These are phyloP conservation scores for Apiospora marii DNA, from an alignment of 2,329 filamentous ascomycete species.

Conservation along the genomic window DNA sequence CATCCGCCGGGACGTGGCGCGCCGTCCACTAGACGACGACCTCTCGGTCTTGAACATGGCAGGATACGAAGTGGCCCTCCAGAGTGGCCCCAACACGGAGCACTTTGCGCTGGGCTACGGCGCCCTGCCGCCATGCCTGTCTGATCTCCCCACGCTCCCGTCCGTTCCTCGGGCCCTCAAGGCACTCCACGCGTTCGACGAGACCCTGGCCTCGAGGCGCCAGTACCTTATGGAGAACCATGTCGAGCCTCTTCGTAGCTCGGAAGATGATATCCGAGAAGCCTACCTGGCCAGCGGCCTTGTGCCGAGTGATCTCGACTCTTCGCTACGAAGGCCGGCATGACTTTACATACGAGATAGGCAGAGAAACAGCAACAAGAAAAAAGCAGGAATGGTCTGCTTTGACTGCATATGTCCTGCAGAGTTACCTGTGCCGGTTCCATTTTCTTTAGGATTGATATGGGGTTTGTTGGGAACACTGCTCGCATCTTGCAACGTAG, in stretches of 20 bases:
- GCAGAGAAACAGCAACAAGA: background rate
- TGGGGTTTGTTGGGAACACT: background rate
- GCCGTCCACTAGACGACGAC: background rate
- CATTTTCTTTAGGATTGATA: background rate
- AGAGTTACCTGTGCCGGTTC: background rate
- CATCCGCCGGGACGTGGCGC: background rate
- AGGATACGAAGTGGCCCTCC: background rate
- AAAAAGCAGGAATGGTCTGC: background rate
- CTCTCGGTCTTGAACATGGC: background rate
- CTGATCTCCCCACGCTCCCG: background rate
- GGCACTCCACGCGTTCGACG: background rate
- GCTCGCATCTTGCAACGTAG: background rate
- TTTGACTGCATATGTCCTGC: background rate
- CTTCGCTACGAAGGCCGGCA: background rate
- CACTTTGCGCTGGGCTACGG: background rate
- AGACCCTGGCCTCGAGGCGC: background rate
- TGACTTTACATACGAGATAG: background rate
- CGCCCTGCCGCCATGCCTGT: background rate
- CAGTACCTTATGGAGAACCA: background rate
- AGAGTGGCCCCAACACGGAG: background rate
- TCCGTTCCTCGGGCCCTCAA: too few relatives aligned
- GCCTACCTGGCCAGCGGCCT: background rate
- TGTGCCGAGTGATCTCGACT: background rate
- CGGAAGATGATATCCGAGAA: background rate
- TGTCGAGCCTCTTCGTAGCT: background rate